Evolutionary conservation across 495 filamentous ascomycete species (phyloP).

Genomic region (Letharia lupina): DNA sequence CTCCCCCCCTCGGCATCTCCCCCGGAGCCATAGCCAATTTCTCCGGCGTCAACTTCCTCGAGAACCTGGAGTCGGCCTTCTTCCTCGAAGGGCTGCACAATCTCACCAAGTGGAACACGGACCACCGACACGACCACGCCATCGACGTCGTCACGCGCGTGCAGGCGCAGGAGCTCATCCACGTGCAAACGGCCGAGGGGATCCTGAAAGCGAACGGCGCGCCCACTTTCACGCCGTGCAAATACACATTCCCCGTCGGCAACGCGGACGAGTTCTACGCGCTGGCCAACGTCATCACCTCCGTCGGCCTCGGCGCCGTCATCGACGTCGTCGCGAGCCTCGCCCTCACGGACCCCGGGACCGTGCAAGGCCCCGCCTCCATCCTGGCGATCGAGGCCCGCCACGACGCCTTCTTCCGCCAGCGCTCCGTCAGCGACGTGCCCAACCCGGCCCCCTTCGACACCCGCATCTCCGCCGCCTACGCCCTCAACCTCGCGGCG

Average conservation of each 20-base stretch:
- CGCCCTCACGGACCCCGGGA: constrained; percentile 42
- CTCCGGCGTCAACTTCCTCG: constrained; percentile 55
- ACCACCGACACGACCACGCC: constrained; percentile 38
- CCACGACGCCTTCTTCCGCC: constrained; percentile 59
- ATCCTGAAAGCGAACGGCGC: constrained; percentile 42
- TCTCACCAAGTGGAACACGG: constrained; percentile 36
- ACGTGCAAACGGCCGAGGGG: constrained; percentile 50
- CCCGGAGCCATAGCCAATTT: constrained; percentile 43
- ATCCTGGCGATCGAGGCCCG: constrained; percentile 58
- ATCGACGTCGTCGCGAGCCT: constrained; percentile 50
- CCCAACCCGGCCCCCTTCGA: constrained; percentile 55
- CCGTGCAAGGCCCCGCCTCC: constrained; percentile 41
- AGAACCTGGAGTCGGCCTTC: constrained; percentile 57
- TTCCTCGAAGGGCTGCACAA: constrained; percentile 55
- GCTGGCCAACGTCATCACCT: constrained; percentile 54
- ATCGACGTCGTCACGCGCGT: constrained; percentile 31
- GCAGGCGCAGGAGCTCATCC: constrained; percentile 58
- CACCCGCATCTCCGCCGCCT: constrained; percentile 50
- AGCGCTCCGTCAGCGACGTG: constrained; percentile 35
- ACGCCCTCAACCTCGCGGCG: constrained; percentile 41
- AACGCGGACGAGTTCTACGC: constrained; percentile 47
- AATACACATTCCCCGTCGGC: constrained; percentile 28
- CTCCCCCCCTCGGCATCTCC: constrained; percentile 43
- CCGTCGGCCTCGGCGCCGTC: constrained; percentile 53
- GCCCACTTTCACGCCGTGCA: constrained; percentile 47